Evolutionary conservation across 805 yeast genomes (phyloP), one percentile per base, ranked within the genome.

Genomic region (Candida ficus): DNA sequence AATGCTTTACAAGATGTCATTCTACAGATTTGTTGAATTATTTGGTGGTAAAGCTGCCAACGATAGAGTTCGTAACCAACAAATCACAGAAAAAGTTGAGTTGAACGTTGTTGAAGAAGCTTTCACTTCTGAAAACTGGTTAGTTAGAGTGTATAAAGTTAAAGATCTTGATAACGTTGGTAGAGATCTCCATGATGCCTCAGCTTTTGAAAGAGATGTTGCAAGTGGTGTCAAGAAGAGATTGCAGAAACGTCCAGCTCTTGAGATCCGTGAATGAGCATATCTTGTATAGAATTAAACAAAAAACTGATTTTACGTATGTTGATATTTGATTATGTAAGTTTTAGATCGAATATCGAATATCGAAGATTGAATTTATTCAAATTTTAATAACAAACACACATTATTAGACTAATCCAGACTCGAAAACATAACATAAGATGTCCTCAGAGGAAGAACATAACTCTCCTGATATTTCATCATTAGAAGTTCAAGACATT

Each of bases 81-180:
- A 65, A 44, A 80, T 93, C 48, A 77, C 80, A 2, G 66, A 67
- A 38, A 69, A 76, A 32, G 73, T 73, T 26, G 70, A 76, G 30
- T 70, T 91, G 54, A 82, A 82, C 57, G 81, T 81, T 39, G 71
- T 91, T 30, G 98, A 93, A 55, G 99, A 93, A 70, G 99, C 83
- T 1, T 93, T 82, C 67, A 93, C 99, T 2, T 73, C 91, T 35
- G 95, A 89, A 60, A 95, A 93, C 71, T 95, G 97, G 97, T 75
- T 93, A 52, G 97, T 93, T 16, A 79, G 99, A 66, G 76, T 93
- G 46, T 93, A 87, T 69, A 85, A 88, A 71, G 85, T 93, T 51
- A 93, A 89, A 65, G 91, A 88, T 45, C 71, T 75, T 44, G 99
- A 93, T 63, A 78, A 76, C 45, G 77, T 86, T 50, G 99, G 98